A percentile compares a stretch with the other conserved stretches of the same genome.
Evolutionary conservation across 2,329 filamentous ascomycete species (phyloP).

Genomic region (Aspergillus japonicus): DNA sequence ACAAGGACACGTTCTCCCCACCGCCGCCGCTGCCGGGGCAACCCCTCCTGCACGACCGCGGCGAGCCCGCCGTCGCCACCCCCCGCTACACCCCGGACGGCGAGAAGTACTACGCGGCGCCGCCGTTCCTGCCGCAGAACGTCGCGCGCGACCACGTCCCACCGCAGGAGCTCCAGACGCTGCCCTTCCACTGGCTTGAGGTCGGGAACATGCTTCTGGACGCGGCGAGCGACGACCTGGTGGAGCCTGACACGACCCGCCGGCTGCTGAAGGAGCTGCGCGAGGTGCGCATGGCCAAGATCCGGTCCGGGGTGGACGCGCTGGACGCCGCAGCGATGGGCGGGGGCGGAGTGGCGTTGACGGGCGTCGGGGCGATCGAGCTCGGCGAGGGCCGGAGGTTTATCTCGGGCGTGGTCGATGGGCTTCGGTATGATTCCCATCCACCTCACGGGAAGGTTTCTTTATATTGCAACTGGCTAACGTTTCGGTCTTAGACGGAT

Average conservation of each 20-base stretch:
- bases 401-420: slow-evolving; percentile 81
- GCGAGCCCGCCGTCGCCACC: slow-evolving; percentile 23
- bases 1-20: slow-evolving; percentile 71
- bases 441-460: not conserved
- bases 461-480: slow-evolving; percentile 4
- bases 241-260: slow-evolving; percentile 69
- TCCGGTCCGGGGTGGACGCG: slow-evolving; percentile 70
- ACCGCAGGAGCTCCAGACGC: slow-evolving; percentile 32
- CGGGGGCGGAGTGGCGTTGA: slow-evolving; percentile 68
- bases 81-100: slow-evolving; percentile 41
- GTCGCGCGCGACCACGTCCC: slow-evolving; percentile 65
- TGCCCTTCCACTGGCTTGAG: slow-evolving; percentile 97
- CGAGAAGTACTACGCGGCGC: slow-evolving; percentile 48
- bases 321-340: slow-evolving; percentile 55
- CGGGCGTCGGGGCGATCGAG: slow-evolving; percentile 90
- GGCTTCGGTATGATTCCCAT: slow-evolving; percentile 55
- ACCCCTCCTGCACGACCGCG: slow-evolving; percentile 28
- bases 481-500: slow-evolving; percentile 60
- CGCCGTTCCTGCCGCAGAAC: slow-evolving; percentile 77
- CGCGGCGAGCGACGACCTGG: slow-evolving; percentile 79
- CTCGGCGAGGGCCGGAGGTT: slow-evolving; percentile 83
- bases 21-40: slow-evolving; percentile 65
- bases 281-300: slow-evolving; percentile 86
- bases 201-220: slow-evolving; percentile 83
- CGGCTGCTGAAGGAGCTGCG: slow-evolving; percentile 75